phyloP scores from a whole-genome alignment of 2,329 filamentous ascomycete genomes.

The Hypomyces perniciosus region DNA sequence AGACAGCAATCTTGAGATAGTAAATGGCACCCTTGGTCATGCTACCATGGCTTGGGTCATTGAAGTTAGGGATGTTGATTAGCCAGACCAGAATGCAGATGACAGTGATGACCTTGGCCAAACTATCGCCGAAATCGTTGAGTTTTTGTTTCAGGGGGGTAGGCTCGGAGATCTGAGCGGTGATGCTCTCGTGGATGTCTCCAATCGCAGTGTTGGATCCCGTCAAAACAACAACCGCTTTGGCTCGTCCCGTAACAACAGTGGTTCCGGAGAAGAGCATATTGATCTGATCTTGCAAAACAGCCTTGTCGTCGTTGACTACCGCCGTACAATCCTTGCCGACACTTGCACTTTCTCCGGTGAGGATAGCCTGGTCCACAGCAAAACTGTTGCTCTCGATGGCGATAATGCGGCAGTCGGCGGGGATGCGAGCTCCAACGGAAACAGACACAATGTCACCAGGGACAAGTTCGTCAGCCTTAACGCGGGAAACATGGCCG shows the following conservation, averaged over 20 bases:
- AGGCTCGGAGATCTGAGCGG: conserved; percentile 93
- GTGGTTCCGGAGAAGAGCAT: conserved; percentile 98
- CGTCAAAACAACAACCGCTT: conserved; percentile 83
- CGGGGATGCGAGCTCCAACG: conserved; percentile 88
- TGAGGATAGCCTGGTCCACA: conserved; percentile 94
- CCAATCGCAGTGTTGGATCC: conserved; percentile 90
- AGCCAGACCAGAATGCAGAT: conserved; percentile 97
- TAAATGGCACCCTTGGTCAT: conserved; percentile 98
- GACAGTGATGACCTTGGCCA: conserved; percentile 96
- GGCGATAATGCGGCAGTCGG: conserved; percentile 82
- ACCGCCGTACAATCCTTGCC: conserved; percentile 66
- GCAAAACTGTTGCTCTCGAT: conserved; percentile 97
- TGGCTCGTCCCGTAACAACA: conserved; percentile 89
- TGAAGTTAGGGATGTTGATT: conserved; percentile 98
- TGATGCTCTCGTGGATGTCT: conserved; percentile 98
- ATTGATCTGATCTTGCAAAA: conserved; percentile 96
- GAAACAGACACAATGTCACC: conserved; percentile 85
- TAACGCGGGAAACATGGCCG: conserved; percentile 72
- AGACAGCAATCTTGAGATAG: conserved; percentile 98
- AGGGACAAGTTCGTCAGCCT: conserved; percentile 94
- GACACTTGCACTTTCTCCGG: conserved; percentile 96
- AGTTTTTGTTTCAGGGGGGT: conserved; percentile 98
- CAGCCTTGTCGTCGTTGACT: conserved; percentile 73
- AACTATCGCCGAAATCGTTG: conserved; percentile 91
- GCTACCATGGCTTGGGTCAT: conserved; percentile 83